phyloP scores from a whole-genome alignment of 108 stramenopile genomes.

The Cyclotella kingstonii region DNA sequence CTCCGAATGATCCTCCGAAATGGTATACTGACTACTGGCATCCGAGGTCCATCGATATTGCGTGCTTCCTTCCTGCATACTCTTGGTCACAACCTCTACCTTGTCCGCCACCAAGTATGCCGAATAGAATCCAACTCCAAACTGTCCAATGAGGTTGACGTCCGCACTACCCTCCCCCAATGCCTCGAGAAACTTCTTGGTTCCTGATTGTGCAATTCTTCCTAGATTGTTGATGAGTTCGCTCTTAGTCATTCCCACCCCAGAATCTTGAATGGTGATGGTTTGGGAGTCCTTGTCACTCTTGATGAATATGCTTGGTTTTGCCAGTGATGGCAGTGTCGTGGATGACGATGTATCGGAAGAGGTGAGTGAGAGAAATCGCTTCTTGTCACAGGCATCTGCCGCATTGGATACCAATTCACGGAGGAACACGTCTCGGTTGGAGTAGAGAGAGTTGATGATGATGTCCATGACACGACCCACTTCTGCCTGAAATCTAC shows the following conservation, averaged over 20 bases:
- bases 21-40: conserved; percentile 71
- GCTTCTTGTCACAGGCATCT: conserved; percentile 98
- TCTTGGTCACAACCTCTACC: conserved; percentile 91
- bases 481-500: conserved; percentile 88
- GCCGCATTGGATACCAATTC: conserved; percentile 92
- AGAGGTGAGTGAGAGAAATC: conserved; percentile 85
- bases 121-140: conserved; percentile 99
- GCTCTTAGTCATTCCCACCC: conserved; percentile 94
- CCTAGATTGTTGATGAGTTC: conserved; percentile 96
- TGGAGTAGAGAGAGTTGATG: conserved; percentile 96
- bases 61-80: conserved; percentile 63
- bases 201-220: conserved; percentile 92
- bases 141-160: conserved; percentile 95
- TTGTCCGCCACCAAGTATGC: conserved; percentile 95
- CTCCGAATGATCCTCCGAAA: conserved; percentile 53
- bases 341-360: conserved; percentile 29
- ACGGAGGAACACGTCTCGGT: conserved; percentile 78
- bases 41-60: conserved; percentile 77
- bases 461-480: conserved; percentile 98
- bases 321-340: conserved; percentile 13
- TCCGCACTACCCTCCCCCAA: conserved; percentile 82
- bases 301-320: conserved; percentile 78
- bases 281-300: conserved; percentile 69
- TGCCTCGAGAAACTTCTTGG: conserved; percentile 83
- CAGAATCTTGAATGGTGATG: conserved; percentile 92